A percentile compares a stretch with the other conserved stretches of the same genome.
phyloP scores from a whole-genome alignment of 2,329 filamentous ascomycete genomes.

The Pseudocercospora pini-densiflorae region DNA sequence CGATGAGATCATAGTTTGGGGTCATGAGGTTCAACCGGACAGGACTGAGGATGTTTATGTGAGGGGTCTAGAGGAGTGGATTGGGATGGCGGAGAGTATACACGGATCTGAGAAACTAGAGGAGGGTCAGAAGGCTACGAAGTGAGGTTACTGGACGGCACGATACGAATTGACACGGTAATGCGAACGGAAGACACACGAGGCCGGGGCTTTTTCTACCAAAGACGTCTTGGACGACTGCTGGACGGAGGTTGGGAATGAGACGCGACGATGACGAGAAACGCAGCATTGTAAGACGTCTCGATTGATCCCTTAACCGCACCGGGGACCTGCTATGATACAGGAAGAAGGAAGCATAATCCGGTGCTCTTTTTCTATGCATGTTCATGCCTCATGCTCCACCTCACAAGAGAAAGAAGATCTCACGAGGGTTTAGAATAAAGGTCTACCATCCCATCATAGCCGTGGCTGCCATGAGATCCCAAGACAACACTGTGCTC shows the following conservation, averaged over 20 bases:
- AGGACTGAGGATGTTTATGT: slow-evolving; percentile 70
- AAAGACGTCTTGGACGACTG: no score
- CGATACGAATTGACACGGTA: no score
- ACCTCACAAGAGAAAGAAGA: not conserved
- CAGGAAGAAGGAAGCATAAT: not conserved
- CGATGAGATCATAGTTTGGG: slow-evolving; percentile 80
- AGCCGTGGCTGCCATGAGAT: not conserved
- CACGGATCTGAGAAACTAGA: not conserved
- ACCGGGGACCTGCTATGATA: not conserved
- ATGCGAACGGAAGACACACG: no score
- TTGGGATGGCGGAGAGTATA: slow-evolving; percentile 72
- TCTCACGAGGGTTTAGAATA: not conserved
- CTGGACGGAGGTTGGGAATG: not conserved
- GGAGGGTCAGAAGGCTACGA: not conserved
- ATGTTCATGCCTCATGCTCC: not conserved
- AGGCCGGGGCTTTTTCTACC: no score
- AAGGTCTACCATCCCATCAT: not conserved
- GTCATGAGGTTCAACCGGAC: slow-evolving; percentile 71
- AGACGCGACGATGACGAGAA: no score
- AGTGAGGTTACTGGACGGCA: no score
- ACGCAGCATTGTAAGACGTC: not conserved
- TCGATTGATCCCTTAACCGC: not conserved
- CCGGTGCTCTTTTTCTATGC: not conserved
- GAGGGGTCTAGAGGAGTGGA: slow-evolving; percentile 79
- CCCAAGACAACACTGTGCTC: not conserved